Evolutionary conservation across 202 grass and related monocot genomes (phyloP), one percentile per base, ranked within the genome.

Genomic region (Digitaria exilis): DNA sequence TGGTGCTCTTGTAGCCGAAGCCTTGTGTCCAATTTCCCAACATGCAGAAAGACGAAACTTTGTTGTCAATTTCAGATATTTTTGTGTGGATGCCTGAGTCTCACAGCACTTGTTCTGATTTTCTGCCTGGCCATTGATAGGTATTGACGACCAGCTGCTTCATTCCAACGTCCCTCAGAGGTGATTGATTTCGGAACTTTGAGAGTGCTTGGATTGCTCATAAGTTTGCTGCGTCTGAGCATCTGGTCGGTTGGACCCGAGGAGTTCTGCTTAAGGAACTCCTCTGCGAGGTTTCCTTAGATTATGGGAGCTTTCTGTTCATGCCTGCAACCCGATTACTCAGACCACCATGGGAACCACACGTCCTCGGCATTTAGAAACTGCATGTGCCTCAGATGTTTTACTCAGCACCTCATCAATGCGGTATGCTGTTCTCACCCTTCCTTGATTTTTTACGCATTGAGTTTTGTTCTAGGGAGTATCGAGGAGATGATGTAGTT

Each of bases 261-360:
- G 57, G 57, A 12, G 21, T 60, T 58, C 43, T 82, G 43, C 7
- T 72, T 63, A 75, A 87, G 65, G 61, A 85, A 29, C 69, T 72
- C 49, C 31, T 60, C 65, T 84, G 50, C 42, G 60, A 56, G 26
- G 39, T 21, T 70, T 72, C 24, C 49, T 82, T 71, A 45, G 72
- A 81, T 44, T 73, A 98, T 98, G 96, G 96, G 96, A 71, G 87
- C 92, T 77, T 67, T 94, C 24, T 98, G 93, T 82, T 98, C 96
- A 10, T 95, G 96, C 41, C 85, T 93, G 65, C 84, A 90, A 65
- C 76, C 50, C 8, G 91, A 96, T 82, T 87, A 93, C 67, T 86
- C 87, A 0, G 84, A 90, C 31, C 89, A 84, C 84, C 84, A 90
- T 81, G 73, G 69, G 2, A 80, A 90, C 82, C 70, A 88, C 29